Percentiles rank a stretch among this genome's conserved stretches.
Conservation (phyloP, 768 basidiomycete species). For the Boletus patriciae region DNA sequence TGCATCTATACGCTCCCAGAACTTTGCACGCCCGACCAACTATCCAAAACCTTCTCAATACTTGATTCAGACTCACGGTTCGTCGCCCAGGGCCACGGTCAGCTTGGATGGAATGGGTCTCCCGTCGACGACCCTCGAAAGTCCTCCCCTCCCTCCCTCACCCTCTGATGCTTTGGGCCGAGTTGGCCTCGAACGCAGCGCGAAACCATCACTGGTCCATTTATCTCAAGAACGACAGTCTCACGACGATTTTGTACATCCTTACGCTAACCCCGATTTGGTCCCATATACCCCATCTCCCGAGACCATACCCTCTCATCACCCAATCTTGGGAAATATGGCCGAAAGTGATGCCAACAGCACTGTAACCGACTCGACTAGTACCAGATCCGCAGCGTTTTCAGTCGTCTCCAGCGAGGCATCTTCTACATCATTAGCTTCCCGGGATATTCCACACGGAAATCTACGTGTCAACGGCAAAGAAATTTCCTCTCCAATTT, state of each 20-base stretch:
- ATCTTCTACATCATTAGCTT: constrained; percentile 27
- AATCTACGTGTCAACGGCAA: constrained; percentile 41
- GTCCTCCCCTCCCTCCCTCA: constrained; percentile 3
- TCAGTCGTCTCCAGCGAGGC: constrained; percentile 39
- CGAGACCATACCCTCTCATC: constrained; percentile 28
- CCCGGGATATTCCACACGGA: constrained; percentile 17
- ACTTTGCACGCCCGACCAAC: constrained; percentile 36
- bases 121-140: constrained; percentile 1
- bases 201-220: constrained; percentile 22
- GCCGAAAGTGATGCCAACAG: constrained; percentile 50
- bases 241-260: constrained; percentile 51
- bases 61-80: constrained; percentile 6
- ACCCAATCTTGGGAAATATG: constrained; percentile 35
- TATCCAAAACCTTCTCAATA: constrained; percentile 8
- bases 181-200: constrained; percentile 9
- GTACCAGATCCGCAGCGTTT: constrained; percentile 36
- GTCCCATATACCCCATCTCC: constrained; percentile 39
- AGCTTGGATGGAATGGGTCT: constrained; percentile 9
- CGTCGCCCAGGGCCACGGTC: constrained; percentile 7
- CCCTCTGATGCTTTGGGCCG: constrained; percentile 11
- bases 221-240: constrained; percentile 38
- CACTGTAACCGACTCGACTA: constrained; percentile 50
- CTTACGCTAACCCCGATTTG: constrained; percentile 80
- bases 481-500: constrained; percentile 58
- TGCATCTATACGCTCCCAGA: constrained; percentile 37